phyloP scores from a whole-genome alignment of 208 protist species.

The Trypanosomatidae sp. region DNA sequence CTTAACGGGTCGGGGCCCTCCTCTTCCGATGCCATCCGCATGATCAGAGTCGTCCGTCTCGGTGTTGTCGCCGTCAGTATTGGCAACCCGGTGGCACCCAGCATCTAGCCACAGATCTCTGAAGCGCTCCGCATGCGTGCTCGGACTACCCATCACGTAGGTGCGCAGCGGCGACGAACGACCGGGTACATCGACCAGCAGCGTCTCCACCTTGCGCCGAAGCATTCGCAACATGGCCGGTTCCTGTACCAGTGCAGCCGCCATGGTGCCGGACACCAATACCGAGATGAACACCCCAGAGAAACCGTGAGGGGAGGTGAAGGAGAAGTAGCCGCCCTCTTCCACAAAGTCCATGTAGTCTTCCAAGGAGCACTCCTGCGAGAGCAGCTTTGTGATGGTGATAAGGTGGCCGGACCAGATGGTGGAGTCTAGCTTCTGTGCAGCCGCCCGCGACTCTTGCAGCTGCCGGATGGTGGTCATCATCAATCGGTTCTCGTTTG shows the following conservation, averaged over 20 bases:
- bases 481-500: constrained; percentile 49
- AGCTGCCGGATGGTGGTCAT: constrained; percentile 35
- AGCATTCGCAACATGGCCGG: constrained; percentile 41
- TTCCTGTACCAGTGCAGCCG: constrained; percentile 27
- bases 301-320: constrained; percentile 31
- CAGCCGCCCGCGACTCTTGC: constrained; percentile 34
- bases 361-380: constrained; percentile 53
- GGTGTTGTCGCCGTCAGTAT: not conserved
- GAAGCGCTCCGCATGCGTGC: constrained; percentile 78
- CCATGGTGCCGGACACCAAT: constrained; percentile 25
- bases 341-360: constrained; percentile 67
- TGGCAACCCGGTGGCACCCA: not conserved
- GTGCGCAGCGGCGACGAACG: constrained; percentile 47
- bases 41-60: not conserved
- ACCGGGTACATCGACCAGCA: constrained; percentile 48
- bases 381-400: constrained; percentile 57
- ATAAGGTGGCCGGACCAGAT: constrained; percentile 68
- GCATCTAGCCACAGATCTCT: constrained; percentile 70
- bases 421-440: constrained; percentile 26
- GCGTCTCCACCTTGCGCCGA: constrained; percentile 51
- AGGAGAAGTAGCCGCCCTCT: constrained; percentile 35
- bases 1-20: constrained; percentile 45
- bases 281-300: constrained; percentile 40
- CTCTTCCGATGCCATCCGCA: constrained; percentile 15
- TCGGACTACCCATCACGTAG: constrained; percentile 43